A percentile compares a stretch with the other conserved stretches of the same genome.
These are phyloP conservation scores for Candida arabinofermentans DNA, from an alignment of 805 yeast species.

Conservation along the genomic window DNA sequence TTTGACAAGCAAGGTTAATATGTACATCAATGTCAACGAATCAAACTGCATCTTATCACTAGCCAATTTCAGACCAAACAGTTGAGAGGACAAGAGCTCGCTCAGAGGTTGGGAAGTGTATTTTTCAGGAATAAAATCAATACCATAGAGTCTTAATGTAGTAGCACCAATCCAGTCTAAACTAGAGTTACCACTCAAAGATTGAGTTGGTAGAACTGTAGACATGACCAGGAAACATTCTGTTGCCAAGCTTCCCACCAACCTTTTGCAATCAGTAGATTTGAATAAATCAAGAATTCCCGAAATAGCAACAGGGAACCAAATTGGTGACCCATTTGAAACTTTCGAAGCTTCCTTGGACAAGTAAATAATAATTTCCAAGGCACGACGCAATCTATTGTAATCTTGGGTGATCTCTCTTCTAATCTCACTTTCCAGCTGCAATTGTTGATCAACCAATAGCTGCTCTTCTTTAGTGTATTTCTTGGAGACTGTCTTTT, in stretches of 20 bases:
- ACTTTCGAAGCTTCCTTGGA: constrained; percentile 44
- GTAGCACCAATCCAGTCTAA: constrained; percentile 64
- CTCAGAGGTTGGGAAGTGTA: constrained; percentile 48
- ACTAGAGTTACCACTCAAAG: constrained; percentile 43
- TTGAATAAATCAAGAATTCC: constrained; percentile 44
- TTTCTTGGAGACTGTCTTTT: constrained; percentile 46
- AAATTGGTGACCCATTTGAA: constrained; percentile 59
- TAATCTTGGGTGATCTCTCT: constrained; percentile 36
- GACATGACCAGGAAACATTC: constrained; percentile 55
- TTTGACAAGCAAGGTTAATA: constrained; percentile 68
- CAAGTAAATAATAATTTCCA: constrained; percentile 52
- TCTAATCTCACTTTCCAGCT: constrained; percentile 58
- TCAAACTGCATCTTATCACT: constrained; percentile 73
- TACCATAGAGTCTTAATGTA: constrained; percentile 53
- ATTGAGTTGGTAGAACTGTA: constrained; percentile 36
- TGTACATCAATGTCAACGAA: constrained; percentile 61
- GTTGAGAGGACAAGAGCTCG: constrained; percentile 56
- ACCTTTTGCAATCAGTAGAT: constrained; percentile 24
- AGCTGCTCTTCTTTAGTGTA: constrained; percentile 73
- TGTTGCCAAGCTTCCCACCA: constrained; percentile 39
- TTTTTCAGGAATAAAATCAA: constrained; percentile 42
- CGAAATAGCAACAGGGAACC: constrained; percentile 70
- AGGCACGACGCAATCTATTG: constrained; percentile 41
- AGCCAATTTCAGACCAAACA: constrained; percentile 71
- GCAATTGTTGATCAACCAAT: constrained; percentile 57